Evolutionary conservation across 208 protist species (phyloP).

Genomic region (Trichomonas tenax): DNA sequence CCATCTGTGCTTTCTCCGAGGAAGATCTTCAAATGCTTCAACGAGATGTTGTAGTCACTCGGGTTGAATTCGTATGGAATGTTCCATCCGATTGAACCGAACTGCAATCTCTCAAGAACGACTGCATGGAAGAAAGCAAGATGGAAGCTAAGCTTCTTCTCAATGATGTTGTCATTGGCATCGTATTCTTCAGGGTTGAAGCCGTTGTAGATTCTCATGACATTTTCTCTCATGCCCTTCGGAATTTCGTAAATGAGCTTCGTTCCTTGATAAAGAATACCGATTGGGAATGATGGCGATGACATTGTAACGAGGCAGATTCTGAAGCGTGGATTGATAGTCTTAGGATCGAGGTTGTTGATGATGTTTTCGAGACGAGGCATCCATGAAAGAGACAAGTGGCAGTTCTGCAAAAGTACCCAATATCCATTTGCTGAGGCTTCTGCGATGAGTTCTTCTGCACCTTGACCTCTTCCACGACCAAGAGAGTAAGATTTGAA

Average conservation of each 20-base stretch:
- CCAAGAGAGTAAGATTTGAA: slow-evolving; percentile 72
- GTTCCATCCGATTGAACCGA: slow-evolving; percentile 87
- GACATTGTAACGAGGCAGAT: slow-evolving; percentile 93
- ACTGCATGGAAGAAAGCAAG: slow-evolving; percentile 89
- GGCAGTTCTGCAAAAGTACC: slow-evolving; percentile 61
- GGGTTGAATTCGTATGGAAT: slow-evolving; percentile 89
- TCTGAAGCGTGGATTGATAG: slow-evolving; percentile 75
- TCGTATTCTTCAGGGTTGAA: neutral
- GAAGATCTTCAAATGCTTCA: slow-evolving; percentile 75
- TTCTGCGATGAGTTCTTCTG: slow-evolving; percentile 69
- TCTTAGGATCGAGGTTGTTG: slow-evolving; percentile 27
- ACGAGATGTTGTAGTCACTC: slow-evolving; percentile 78
- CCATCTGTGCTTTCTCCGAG: slow-evolving; percentile 59
- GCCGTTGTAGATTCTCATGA: slow-evolving; percentile 63
- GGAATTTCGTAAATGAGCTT: slow-evolving; percentile 97
- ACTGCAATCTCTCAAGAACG: slow-evolving; percentile 54
- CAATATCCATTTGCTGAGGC: slow-evolving; percentile 55
- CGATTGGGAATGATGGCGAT: slow-evolving; percentile 73
- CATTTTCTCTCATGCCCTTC: slow-evolving; percentile 75
- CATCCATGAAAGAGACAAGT: slow-evolving; percentile 36
- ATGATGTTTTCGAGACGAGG: neutral
- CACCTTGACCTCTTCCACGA: slow-evolving; percentile 75
- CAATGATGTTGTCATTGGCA: slow-evolving; percentile 35
- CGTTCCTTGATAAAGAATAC: slow-evolving; percentile 83
- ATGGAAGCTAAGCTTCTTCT: slow-evolving; percentile 76